Evolutionary conservation across 495 filamentous ascomycete species (phyloP), one percentile per base, ranked within the genome.

Genomic region (Lasiosphaeriaceae sp.): DNA sequence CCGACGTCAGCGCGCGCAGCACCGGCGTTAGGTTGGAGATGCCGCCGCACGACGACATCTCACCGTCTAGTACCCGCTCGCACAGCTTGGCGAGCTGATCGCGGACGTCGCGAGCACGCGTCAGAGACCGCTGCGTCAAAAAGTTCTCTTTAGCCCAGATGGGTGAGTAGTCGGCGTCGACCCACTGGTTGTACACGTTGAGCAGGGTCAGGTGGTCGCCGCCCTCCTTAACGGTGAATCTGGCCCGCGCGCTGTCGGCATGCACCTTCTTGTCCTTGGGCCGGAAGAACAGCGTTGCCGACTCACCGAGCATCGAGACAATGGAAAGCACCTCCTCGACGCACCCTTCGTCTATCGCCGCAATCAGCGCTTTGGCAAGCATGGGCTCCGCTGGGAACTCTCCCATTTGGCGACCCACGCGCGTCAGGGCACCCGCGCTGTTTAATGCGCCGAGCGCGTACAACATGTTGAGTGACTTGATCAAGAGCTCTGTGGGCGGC

Each of bases 121-220:
- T 90, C 2, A 98, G 81, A 29, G 84, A 86, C 19, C 92, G 86
- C 64, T 95, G 90, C 66, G 97, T 92, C 21, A 98, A 72, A 71
- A 96, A 98, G 72, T 97, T 97, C 72, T 97, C 93, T 50, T 86
- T 84, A 3, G 90, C 80, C 92, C 93, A 98, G 47, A 95, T 85
- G 55, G 85, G 85, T 59, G 80, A 86, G 76, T 92, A 98, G 72
- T 97, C 92, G 19, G 83, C 83, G 63, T 98, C 95, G 20, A 95
- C 89, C 91, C 92, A 97, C 71, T 96, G 88, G 70, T 96, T 96
- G 87, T 86, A 98, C 66, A 98, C 88, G 64, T 96, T 96, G n/a
- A 98, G 81, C 0, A 93, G 81, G 0, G 91, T 92, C 12, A 92
- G 71, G 66, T 96, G 90, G 72, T 98, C 94, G 43, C 94, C 94